Evolutionary conservation across 2,329 filamentous ascomycete genomes (phyloP), one percentile per base, ranked within the genome.

Genomic region (Metarhizium rileyi): DNA sequence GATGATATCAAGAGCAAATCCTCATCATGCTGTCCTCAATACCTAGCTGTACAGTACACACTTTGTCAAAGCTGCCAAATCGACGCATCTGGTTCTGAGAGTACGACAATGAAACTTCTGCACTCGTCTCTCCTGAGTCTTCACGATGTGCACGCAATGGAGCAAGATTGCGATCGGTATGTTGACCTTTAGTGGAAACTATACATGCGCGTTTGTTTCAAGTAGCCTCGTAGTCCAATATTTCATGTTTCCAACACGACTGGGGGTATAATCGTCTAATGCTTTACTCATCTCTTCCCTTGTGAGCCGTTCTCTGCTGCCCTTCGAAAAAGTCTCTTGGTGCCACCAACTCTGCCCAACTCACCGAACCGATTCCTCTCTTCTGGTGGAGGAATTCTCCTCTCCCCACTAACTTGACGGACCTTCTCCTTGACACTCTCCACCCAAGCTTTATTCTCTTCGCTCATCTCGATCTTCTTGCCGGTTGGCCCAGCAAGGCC

Each of bases 351-450:
- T 62, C 78, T 87, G 42, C 84, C 83, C 56, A 90, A 67, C 55
- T 88, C 83, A 20, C 82, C 83, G 65, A 89, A 86, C 43, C 73
- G 67, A 57, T 61, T 68, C 61, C 52, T 52, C 16, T 56, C 50
- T 23, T 57, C 55, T n/a, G 60, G 46, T 33, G 55, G 61, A 18
- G 67, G 59, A 20, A 64, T 54, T 46, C 66, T 66, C 44, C 67
- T 68, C 63, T 81, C 81, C 50, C 78, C 78, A 60, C 83, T 87
- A 52, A 81, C 85, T 44, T 82, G 75, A 52, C 84, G 78, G 38
- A 90, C 87, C 61, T 87, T 85, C 60, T 87, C 84, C 68, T 89
- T 84, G 70, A 93, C 85, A 53, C 82, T 87, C 64, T 90, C 84
- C 9, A 93, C 85, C 87, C 87, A 93, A 36, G 83, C 81, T 51